phyloP scores from a whole-genome alignment of 2,329 filamentous ascomycete genomes.

The Sclerotinia trifoliorum region DNA sequence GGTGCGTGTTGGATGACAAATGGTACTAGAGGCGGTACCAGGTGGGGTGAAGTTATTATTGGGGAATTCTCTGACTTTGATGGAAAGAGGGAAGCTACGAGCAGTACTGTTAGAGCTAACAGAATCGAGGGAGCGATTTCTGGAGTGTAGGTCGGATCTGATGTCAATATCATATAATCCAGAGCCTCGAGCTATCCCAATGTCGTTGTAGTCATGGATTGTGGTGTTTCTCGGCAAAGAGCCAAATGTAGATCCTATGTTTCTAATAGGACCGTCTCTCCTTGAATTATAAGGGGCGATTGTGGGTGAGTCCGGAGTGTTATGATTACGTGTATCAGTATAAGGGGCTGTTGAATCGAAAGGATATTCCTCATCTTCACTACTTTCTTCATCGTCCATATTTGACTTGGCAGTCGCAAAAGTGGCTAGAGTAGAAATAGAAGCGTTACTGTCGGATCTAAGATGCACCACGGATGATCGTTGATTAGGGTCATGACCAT shows the following conservation, averaged over 20 bases:
- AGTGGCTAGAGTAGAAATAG: slow-evolving; percentile 58
- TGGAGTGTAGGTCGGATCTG: slow-evolving; percentile 56
- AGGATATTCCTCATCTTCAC: slow-evolving; percentile 41
- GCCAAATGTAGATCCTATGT: slow-evolving; percentile 38
- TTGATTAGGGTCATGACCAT: slow-evolving; percentile 25
- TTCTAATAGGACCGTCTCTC: slow-evolving; percentile 26
- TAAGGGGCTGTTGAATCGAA: background rate
- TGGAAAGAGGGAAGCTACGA: slow-evolving; percentile 61
- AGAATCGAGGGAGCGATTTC: slow-evolving; percentile 41
- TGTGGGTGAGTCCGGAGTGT: background rate
- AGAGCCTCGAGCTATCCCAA: slow-evolving; percentile 26
- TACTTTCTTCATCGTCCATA: slow-evolving; percentile 41
- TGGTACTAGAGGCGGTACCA: slow-evolving; percentile 4
- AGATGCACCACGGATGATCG: slow-evolving; percentile 41
- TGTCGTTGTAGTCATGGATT: slow-evolving; percentile 24
- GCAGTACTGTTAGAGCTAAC: slow-evolving; percentile 50
- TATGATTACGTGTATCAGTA: background rate
- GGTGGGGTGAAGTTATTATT: slow-evolving; percentile 19
- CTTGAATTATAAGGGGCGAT: slow-evolving; percentile 15
- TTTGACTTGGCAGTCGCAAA: slow-evolving; percentile 64
- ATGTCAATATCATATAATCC: slow-evolving; percentile 36
- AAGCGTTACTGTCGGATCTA: slow-evolving; percentile 57
- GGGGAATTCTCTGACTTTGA: slow-evolving; percentile 45
- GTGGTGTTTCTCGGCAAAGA: slow-evolving; percentile 22
- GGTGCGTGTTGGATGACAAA: slow-evolving; percentile 13